Conservation (phyloP, 768 basidiomycete genomes). For the Tylopilus rubrobrunneus region DNA sequence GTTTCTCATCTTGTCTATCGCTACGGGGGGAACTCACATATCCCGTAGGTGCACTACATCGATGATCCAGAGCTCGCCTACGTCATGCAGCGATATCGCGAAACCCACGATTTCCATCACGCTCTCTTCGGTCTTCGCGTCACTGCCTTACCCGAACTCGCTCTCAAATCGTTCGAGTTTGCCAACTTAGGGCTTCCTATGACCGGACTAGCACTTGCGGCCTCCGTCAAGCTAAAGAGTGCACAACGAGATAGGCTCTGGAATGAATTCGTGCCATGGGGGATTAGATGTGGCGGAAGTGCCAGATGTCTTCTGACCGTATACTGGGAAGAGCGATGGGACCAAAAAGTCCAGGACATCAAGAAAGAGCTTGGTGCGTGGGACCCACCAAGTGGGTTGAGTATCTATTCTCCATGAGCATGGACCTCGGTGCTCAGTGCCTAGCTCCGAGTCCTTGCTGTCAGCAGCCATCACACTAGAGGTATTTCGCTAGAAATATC, state of each 20-base stretch:
- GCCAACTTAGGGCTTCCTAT: constrained; percentile 90
- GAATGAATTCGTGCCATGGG: constrained; percentile 90
- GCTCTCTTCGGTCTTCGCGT: constrained; percentile 87
- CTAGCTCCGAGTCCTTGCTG: too few species aligned
- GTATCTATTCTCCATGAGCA: constrained; percentile 10
- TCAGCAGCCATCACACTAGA: not conserved
- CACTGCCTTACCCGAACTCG: constrained; percentile 85
- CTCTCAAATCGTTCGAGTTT: constrained; percentile 93
- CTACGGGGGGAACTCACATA: not conserved
- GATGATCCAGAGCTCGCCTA: constrained; percentile 95
- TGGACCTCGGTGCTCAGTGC: too few species aligned
- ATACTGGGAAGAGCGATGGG: constrained; percentile 97
- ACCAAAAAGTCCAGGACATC: constrained; percentile 75
- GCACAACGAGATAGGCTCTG: constrained; percentile 56
- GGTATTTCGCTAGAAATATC: too few species aligned
- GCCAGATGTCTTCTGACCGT: constrained; percentile 79
- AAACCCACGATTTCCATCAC: constrained; percentile 98
- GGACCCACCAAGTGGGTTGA: constrained; percentile 58
- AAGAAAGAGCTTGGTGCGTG: constrained; percentile 81
- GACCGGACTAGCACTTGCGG: constrained; percentile 70
- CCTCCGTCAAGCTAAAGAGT: constrained; percentile 31
- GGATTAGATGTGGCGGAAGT: constrained; percentile 74
- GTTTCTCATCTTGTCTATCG: not conserved
- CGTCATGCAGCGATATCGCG: constrained; percentile 96
- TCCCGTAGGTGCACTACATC: constrained; percentile 81